phyloP scores from a whole-genome alignment of 768 basidiomycete species.

The Boletus speciosus region DNA sequence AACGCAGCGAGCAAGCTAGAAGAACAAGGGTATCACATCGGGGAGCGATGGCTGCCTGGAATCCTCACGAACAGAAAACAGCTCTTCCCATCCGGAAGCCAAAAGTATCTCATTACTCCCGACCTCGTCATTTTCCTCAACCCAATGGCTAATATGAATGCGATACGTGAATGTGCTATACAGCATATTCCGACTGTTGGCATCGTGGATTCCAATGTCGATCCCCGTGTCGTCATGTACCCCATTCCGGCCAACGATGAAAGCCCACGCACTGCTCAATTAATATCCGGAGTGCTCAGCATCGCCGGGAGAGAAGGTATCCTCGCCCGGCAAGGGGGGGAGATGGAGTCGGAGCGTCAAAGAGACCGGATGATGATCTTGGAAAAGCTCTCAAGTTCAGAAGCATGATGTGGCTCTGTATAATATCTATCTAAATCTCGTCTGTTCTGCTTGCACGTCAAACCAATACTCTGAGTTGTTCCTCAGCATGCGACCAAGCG shows the following conservation, averaged over 20 bases:
- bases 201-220: slow-evolving; percentile 91
- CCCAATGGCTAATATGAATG: slow-evolving; percentile 77
- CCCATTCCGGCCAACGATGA: slow-evolving; percentile 99
- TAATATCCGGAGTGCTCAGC: slow-evolving; percentile 86
- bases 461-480: slow-evolving; percentile 61
- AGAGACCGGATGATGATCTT: slow-evolving; percentile 26
- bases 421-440: slow-evolving; percentile 24
- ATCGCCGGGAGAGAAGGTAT: slow-evolving; percentile 81
- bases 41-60: slow-evolving; percentile 92
- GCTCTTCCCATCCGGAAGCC: slow-evolving; percentile 62
- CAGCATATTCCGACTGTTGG: slow-evolving; percentile 92
- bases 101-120: slow-evolving; percentile 59
- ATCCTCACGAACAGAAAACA: slow-evolving; percentile 84
- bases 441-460: slow-evolving; percentile 52
- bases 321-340: slow-evolving; percentile 39
- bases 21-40: slow-evolving; percentile 77
- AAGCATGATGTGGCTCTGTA: slow-evolving; percentile 12
- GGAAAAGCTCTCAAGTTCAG: slow-evolving; percentile 21
- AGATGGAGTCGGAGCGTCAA: slow-evolving; percentile 20
- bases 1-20: slow-evolving; percentile 80
- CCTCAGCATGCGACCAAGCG: slow-evolving; percentile 16
- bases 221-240: slow-evolving; percentile 96
- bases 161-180: slow-evolving; percentile 87
- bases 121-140: slow-evolving; percentile 92
- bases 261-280: slow-evolving; percentile 83